Conservation (phyloP, 176 grass and related monocot species). For the Neostapfia colusana region DNA sequence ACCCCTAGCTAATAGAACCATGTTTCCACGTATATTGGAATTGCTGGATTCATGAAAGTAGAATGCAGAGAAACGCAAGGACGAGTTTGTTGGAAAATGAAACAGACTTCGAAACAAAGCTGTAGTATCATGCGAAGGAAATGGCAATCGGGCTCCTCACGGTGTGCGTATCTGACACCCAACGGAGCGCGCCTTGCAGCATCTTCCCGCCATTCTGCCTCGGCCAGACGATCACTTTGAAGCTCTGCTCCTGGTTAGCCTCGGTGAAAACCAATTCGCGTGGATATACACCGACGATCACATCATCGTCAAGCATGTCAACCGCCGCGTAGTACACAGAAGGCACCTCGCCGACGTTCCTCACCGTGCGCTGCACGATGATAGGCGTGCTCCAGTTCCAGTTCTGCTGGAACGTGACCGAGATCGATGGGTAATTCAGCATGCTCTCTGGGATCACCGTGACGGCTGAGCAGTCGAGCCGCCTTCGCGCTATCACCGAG, state of each 20-base stretch:
- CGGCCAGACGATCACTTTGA: conserved; percentile 27
- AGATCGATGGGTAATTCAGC: conserved; percentile 64
- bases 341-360: conserved; percentile 46
- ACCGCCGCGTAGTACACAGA: conserved; percentile 30
- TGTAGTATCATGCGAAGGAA: background rate
- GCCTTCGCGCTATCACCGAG: conserved; percentile 27
- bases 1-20: no score
- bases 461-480: conserved; percentile 34
- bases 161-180: conserved; percentile 44
- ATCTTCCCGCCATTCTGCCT: background rate
- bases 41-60: no score
- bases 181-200: conserved; percentile 43
- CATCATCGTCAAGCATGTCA: background rate
- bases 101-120: background rate
- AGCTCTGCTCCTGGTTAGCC: conserved; percentile 34
- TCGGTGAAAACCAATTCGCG: conserved; percentile 3
- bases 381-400: conserved; percentile 1
- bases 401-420: background rate
- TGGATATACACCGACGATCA: background rate
- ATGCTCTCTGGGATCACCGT: conserved; percentile 27
- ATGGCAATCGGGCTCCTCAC: conserved; percentile 46
- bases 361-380: conserved; percentile 32
- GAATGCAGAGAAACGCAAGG: background rate
- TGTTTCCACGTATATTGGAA: no score
- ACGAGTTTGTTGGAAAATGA: background rate